Evolutionary conservation across 306 rosid genomes (phyloP), one percentile per base, ranked within the genome.

Genomic region (Trifolium fragiferum): DNA sequence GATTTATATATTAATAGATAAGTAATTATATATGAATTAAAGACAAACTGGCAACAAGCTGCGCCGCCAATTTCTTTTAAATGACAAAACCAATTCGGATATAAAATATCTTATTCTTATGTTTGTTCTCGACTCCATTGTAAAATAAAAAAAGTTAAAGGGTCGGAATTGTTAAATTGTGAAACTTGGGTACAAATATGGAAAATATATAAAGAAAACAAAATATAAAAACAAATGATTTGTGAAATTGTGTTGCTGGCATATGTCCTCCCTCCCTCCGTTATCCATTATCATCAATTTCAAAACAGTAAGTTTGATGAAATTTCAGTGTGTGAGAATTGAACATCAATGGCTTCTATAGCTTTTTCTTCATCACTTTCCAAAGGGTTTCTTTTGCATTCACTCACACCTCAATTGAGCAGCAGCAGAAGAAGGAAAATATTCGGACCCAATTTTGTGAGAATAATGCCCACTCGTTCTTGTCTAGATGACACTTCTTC

Each of bases 401-500:
- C 79, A 7, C 62, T 78, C 15, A 38, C 72, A 6, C 2, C 80
- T 80, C 81, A 14, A 25, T 18, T 71, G 9, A 12, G 41, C 33
- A 44, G 66, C 35, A 73, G 74, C 54, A 66, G 70, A 30, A 71
- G 58, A 69, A 50, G 59, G 32, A 81, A 74, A 53, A 70, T 74
- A 19, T 70, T 40, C 6, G 46, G 13, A 13, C 61, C 72, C 57
- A 55, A 66, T 51, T 73, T 70, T 78, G 80, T 87, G 43, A 84
- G 30, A 20, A 54, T 75, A 58, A 76, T 87, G 77, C 68, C 87
- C 3, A 55, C 85, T 59, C 88, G 86, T 50, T 90, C 91, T 44
- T 81, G 87, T 82, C 89, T 83, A 32, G 81, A 87, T 76, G 95
- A 88, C 19, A 80, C 85, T 68, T 89, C 93, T 78, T 82, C 90